phyloP scores from a whole-genome alignment of 1,284 basidiomycete genomes.

The Malassezia japonica region DNA sequence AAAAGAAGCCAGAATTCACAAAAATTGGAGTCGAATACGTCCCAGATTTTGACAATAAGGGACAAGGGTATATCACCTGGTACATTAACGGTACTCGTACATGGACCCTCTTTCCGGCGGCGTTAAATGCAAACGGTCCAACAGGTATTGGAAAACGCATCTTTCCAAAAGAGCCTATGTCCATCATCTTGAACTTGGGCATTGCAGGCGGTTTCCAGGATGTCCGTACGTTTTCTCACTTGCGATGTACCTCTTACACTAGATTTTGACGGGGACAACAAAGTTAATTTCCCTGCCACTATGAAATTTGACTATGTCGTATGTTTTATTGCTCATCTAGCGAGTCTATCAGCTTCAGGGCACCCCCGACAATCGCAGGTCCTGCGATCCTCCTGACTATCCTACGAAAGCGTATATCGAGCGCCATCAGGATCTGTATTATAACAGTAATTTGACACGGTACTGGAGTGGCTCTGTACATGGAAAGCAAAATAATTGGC shows the following conservation, averaged over 20 bases:
- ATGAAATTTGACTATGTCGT: constrained; percentile 41
- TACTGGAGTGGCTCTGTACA: too few relatives aligned
- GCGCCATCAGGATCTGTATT: constrained; percentile 33
- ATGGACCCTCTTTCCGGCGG: constrained; percentile 31
- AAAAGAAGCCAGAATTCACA: constrained; percentile 22
- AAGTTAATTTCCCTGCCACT: constrained; percentile 50
- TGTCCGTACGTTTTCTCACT: constrained; percentile 12
- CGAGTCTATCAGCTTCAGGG: constrained; percentile 37
- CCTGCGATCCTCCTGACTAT: constrained; percentile 38
- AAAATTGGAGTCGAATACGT: constrained; percentile 44
- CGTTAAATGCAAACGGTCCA: constrained; percentile 18
- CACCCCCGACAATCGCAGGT: constrained; percentile 20
- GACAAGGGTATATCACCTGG: constrained; percentile 34
- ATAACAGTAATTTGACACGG: constrained; percentile 35
- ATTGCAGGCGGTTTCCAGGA: constrained; percentile 38
- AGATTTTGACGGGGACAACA: constrained; percentile 7
- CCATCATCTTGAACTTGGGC: constrained; percentile 37
- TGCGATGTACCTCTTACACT: too few relatives aligned
- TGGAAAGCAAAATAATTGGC: constrained; percentile 24
- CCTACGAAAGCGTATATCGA: constrained; percentile 41
- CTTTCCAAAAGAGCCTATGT: constrained; percentile 42
- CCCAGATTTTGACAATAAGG: constrained; percentile 35
- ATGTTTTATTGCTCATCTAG: too few relatives aligned
- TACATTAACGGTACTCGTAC: constrained; percentile 41
- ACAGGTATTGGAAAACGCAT: constrained; percentile 34